phyloP scores from a whole-genome alignment of 352 stramenopile genomes.

The Plasmopara viticola region DNA sequence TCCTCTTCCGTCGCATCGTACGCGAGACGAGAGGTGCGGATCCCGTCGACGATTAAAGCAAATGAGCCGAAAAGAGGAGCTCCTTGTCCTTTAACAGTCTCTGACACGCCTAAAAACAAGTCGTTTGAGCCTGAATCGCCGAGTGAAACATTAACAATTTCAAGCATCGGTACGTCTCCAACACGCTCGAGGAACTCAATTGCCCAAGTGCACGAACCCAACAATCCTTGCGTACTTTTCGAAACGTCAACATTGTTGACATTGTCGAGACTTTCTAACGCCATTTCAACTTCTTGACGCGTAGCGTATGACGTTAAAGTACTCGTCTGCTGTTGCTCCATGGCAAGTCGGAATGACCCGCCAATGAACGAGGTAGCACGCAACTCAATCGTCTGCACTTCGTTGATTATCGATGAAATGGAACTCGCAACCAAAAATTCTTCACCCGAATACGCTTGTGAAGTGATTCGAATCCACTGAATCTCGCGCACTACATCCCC shows the following conservation, averaged over 20 bases:
- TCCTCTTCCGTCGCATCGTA: conserved; percentile 34
- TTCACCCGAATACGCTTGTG: conserved; percentile 38
- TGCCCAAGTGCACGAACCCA: conserved; percentile 48
- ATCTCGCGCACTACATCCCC: conserved; percentile 33
- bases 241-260: conserved; percentile 29
- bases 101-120: conserved; percentile 31
- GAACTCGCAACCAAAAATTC: conserved; percentile 30
- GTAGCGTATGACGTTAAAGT: conserved; percentile 48
- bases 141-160: conserved; percentile 36
- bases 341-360: conserved; percentile 33
- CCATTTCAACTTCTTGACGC: conserved; percentile 30
- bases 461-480: conserved; percentile 27
- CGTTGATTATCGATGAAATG: conserved; percentile 23
- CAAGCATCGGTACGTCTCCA: conserved; percentile 45
- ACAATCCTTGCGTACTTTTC: conserved; percentile 21
- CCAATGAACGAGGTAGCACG: conserved; percentile 38
- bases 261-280: conserved; percentile 43
- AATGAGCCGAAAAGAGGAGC: conserved; percentile 37
- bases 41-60: conserved; percentile 34
- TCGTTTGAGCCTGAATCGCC: conserved; percentile 42
- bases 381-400: conserved; percentile 41
- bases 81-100: conserved; percentile 40
- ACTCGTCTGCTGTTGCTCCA: conserved; percentile 33
- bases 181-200: conserved; percentile 50
- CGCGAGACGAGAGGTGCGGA: conserved; percentile 9